A percentile compares a stretch with the other conserved stretches of the same genome.
phyloP scores from a whole-genome alignment of 2,329 filamentous ascomycete genomes.

The Aspergillus pseudoviridinutans region DNA sequence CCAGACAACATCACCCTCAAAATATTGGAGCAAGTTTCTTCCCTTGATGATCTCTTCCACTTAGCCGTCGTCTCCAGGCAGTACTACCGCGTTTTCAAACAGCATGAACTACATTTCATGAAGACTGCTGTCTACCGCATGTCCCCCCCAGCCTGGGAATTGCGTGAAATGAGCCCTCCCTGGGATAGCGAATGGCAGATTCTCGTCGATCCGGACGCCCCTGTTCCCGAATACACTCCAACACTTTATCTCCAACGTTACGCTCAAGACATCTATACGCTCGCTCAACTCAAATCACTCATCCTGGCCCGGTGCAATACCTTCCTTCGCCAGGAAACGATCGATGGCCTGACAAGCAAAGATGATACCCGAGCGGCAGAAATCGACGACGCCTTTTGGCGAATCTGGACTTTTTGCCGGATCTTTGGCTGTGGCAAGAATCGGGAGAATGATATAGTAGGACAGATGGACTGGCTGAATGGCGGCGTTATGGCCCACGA shows the following conservation, averaged over 20 bases:
- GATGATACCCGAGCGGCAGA: conserved; percentile 46
- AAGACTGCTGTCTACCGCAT: conserved; percentile 49
- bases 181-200: conserved; percentile 41
- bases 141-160: conserved; percentile 58
- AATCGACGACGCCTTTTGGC: conserved; percentile 61
- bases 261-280: conserved; percentile 50
- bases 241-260: conserved; percentile 50
- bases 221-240: conserved; percentile 52
- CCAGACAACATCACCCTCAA: conserved; percentile 50
- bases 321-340: conserved; percentile 55
- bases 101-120: conserved; percentile 53
- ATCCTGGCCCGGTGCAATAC: conserved; percentile 54
- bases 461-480: conserved; percentile 61
- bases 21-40: conserved; percentile 49
- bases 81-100: conserved; percentile 57
- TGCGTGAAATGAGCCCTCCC: conserved; percentile 55
- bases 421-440: conserved; percentile 58
- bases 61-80: conserved; percentile 52
- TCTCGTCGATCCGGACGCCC: conserved; percentile 43
- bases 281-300: conserved; percentile 53
- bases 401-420: conserved; percentile 63
- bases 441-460: conserved; percentile 56
- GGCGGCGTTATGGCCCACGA: conserved; percentile 52
- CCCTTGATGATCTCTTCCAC: conserved; percentile 53
- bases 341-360: conserved; percentile 49